Evolutionary conservation across 1,284 basidiomycete species (phyloP), one percentile per base, ranked within the genome.

Genomic region (Pisolithus thermaeus): DNA sequence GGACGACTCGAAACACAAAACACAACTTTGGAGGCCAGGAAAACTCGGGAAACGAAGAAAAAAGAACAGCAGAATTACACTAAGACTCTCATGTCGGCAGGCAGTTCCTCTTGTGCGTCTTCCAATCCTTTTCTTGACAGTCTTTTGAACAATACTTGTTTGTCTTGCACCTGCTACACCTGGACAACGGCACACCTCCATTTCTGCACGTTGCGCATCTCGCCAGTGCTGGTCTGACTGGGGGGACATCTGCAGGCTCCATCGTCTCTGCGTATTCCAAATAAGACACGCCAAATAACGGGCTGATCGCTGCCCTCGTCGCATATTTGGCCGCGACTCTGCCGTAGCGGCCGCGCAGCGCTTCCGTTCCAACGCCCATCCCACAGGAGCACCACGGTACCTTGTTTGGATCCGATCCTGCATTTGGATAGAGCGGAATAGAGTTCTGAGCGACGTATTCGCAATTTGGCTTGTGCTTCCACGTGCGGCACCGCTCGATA

Each of bases 341-440:
- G 43, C 61, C 61, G 16, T 63, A 59, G 14, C 23, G 45, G 4
- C 58, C 56, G 1, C 56, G 58, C 38, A 77, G 61, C 3, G 50
- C 52, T 2, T 66, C 70, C 20, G 55, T 49, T 47, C 73, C 69
- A 27, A 71, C 62, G 0, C 79, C 78, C 22, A 62, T 56, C 1
- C 80, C 80, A 49, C 80, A 82, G 0, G 63, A 63, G 58, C 80
- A 82, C 16, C 79, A 65, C 0, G 76, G 73, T 27, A 60, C 64
- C 22, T 61, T 59, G 0, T 54, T 62, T 1, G 61, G 52, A 32
- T 70, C 67, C 3, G 51, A 39, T 12, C 60, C 60, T 3, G 56
- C 62, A 23, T 45, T 49, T 0, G 61, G 47, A 16, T 62, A 61
- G 5, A 70, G 56, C 1, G 75, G 71, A 16, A 71, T 60, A 3